Conservation (phyloP, 345 rosid genomes). For the Ceriops zippeliana region DNA sequence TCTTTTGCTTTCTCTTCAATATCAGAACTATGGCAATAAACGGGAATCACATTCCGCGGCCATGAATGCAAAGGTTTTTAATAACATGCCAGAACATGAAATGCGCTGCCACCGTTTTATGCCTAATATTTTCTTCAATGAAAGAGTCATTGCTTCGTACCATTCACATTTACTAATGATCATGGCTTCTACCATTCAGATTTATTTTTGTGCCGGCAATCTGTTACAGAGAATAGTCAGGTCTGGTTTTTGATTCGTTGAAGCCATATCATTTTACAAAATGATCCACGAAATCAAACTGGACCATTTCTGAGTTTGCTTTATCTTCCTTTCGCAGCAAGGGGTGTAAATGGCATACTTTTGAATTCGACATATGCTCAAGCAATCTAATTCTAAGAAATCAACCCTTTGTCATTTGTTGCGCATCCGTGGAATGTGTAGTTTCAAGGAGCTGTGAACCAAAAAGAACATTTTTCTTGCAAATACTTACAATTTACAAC, state of each 20-base stretch:
- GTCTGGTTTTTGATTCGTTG: background rate
- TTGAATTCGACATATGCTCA: background rate
- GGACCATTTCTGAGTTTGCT: background rate
- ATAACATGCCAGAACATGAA: slow-evolving; percentile 7
- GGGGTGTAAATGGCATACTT: background rate
- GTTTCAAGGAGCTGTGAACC: background rate
- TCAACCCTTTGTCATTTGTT: background rate
- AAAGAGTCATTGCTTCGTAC: background rate
- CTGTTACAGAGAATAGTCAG: background rate
- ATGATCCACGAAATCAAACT: background rate
- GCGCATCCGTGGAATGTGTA: background rate
- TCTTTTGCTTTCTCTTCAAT: slow-evolving; percentile 16
- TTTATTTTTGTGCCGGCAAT: slow-evolving; percentile 11
- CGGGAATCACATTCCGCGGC: background rate
- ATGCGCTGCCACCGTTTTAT: slow-evolving; percentile 1
- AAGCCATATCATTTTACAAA: background rate
- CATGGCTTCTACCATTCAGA: background rate
- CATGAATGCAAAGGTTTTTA: slow-evolving; percentile 4
- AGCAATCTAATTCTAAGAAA: background rate
- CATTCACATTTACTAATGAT: background rate
- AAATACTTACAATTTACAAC: slow-evolving; percentile 20
- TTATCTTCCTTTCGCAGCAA: background rate
- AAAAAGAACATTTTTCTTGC: background rate
- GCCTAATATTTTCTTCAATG: slow-evolving; percentile 10
- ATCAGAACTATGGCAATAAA: background rate